phyloP scores from a whole-genome alignment of 768 basidiomycete genomes.

The Boletellus ananas region DNA sequence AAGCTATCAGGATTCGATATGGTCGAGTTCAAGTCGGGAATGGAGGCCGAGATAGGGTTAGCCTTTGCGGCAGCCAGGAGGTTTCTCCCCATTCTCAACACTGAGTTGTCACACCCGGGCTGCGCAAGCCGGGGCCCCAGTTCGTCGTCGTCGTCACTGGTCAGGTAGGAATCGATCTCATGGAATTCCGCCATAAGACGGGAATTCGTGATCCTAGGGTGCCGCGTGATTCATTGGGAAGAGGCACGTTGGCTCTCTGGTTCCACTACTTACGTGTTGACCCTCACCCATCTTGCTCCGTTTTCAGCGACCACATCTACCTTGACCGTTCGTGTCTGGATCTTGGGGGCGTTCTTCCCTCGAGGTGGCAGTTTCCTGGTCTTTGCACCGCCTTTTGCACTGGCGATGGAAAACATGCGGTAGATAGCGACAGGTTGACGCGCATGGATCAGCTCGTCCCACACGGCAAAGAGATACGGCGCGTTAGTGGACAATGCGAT shows the following conservation, averaged over 20 bases:
- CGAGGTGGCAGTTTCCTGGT: background rate
- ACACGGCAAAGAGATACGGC: slow-evolving; percentile 76
- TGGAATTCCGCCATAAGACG: slow-evolving; percentile 76
- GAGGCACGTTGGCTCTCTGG: no score
- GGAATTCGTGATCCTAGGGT: slow-evolving; percentile 67
- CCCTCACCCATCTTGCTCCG: slow-evolving; percentile 74
- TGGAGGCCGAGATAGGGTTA: slow-evolving; percentile 43
- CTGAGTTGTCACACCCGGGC: slow-evolving; percentile 63
- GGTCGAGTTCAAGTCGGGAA: slow-evolving; percentile 11
- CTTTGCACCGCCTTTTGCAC: background rate
- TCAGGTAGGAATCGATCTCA: slow-evolving; percentile 79
- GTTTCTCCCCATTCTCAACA: slow-evolving; percentile 65
- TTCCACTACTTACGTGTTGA: slow-evolving; percentile 70
- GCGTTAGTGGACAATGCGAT: slow-evolving; percentile 64
- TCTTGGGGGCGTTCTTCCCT: background rate
- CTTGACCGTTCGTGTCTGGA: slow-evolving; percentile 42
- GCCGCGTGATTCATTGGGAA: background rate
- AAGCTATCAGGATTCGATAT: slow-evolving; percentile 7
- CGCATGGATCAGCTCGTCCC: slow-evolving; percentile 70
- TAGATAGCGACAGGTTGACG: slow-evolving; percentile 58
- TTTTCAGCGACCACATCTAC: slow-evolving; percentile 79
- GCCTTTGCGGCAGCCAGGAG: slow-evolving; percentile 61
- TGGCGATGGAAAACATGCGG: slow-evolving; percentile 30
- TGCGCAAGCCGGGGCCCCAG: slow-evolving; percentile 42
- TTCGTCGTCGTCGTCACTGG: slow-evolving; percentile 44